Base-by-base conservation (phyloP, 805 yeast species). In the Saccharomycopsis capsularis region DNA sequence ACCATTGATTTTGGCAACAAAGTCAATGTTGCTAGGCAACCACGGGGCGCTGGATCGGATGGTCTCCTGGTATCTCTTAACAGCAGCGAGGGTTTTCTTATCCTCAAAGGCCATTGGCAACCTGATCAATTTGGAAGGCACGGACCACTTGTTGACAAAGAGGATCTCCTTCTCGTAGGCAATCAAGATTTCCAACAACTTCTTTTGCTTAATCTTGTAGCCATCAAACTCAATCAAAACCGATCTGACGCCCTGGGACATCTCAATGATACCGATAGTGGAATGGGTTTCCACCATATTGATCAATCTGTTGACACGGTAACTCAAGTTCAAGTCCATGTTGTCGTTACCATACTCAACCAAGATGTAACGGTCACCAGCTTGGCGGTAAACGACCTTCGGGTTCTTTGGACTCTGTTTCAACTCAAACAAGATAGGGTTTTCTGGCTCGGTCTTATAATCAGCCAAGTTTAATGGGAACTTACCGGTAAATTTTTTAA, bases 71-170 rank as follows among this genome's bases (percentile, higher is more conserved):
- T 91, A 91, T 66, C 99, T 78, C 54, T 78, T 76, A 35, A 90
- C 98, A 35, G 97, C 95, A 52, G 79, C 91, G 59, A 91, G 68
- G 1, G 96, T 89, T 68, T 84, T 79, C 56, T 82, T 70, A 63
- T 93, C 99, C 70, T 91, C 99, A 64, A 93, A 93, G 0, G 96
- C 96, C 90, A 93, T 85, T 54, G 99, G 99, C 56, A 91, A 72
- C 61, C 76, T 84, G 65, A 93, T 71, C 45, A 87, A 70, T 61
- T 95, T 81, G 1, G 96, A 87, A 44, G 81, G 81, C 47, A 93
- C 87, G 51, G 78, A 74, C 98, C 98, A 93, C 59, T 83, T 76
- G 66, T 82, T 79, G 51, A 80, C 81, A 61, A 81, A 79, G 4
- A 79, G 70, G 48, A 89, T 80, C 59, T 83, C 87, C 55, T 77